Evolutionary conservation across 805 yeast genomes (phyloP).

Genomic region (Myxozyma neglecta): DNA sequence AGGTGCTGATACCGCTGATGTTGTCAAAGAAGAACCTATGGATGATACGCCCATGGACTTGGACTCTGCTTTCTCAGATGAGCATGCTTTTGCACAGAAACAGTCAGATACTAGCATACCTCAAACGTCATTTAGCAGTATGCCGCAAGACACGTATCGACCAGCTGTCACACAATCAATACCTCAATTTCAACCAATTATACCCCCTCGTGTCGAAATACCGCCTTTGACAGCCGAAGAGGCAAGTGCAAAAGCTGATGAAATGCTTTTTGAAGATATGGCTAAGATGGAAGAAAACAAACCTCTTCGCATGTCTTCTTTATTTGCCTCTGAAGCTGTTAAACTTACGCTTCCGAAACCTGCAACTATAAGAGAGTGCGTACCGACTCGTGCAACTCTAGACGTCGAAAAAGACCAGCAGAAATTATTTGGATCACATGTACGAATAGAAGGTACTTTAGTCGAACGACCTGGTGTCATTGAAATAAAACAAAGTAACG

Average conservation of each 20-base stretch:
- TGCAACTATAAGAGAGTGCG: slow-evolving; percentile 35
- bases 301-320: slow-evolving; percentile 25
- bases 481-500: neutral
- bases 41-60: neutral
- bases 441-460: slow-evolving; percentile 13
- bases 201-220: neutral
- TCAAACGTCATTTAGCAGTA: too few relatives aligned
- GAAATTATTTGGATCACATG: slow-evolving; percentile 36
- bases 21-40: neutral
- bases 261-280: slow-evolving; percentile 18
- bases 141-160: neutral
- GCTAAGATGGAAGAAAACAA: slow-evolving; percentile 8
- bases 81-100: neutral
- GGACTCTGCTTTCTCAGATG: neutral
- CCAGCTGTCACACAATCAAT: neutral
- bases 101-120: too few relatives aligned
- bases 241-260: slow-evolving; percentile 3
- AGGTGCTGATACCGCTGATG: neutral
- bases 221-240: slow-evolving; percentile 4
- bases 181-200: neutral
- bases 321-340: slow-evolving; percentile 64
- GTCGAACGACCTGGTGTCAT: slow-evolving; percentile 25
- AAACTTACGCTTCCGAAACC: slow-evolving; percentile 57
- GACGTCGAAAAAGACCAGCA: slow-evolving; percentile 66
- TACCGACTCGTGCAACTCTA: slow-evolving; percentile 58